Evolutionary conservation across 306 rosid species (phyloP), one percentile per base, ranked within the genome.

Genomic region (Notholithocarpus densiflorus): DNA sequence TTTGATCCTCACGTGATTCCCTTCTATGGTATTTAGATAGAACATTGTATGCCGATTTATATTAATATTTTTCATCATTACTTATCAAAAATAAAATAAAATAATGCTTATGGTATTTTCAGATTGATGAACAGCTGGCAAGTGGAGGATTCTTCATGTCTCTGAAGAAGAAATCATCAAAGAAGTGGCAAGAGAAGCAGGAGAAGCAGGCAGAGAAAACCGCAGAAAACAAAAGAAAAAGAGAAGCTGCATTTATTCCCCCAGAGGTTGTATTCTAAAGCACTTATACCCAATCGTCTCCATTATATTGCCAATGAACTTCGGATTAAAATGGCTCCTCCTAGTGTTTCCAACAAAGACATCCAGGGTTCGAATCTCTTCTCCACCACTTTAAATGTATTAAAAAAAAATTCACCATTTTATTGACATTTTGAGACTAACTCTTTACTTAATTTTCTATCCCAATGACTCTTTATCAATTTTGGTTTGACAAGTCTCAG

Each of bases 161-260:
- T 79, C 92, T 89, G 61, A 89, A 87, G 80, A 90, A 53, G 77
- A 92, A 91, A 84, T 87, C 97, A 0, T 89, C 89, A 6, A 94
- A 91, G 97, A 94, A 86, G 74, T 94, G 97, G 98, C 93, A 87
- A 78, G 97, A 94, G 82, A 90, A 82, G 91, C 94, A 83, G 84
- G 93, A 89, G 80, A 84, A 88, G 79, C 98, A 94, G 68, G 82
- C 91, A 20, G 89, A 87, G 70, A 94, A 94, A 89, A 81, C 88
- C 18, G 91, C 97, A 27, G 97, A 92, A 80, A 89, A 73, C 87
- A 91, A 94, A 82, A 85, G 91, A 83, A 94, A 89, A 86, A 80
- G 98, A 83, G 98, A 92, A 23, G 92, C 89, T 80, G 87, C 92
- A 37, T 95, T 32, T 32, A 32, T 32, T 32, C 37, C 37, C 37